Conservation (phyloP, 2,329 filamentous ascomycete genomes). For the Neopestalotiopsis sp. region DNA sequence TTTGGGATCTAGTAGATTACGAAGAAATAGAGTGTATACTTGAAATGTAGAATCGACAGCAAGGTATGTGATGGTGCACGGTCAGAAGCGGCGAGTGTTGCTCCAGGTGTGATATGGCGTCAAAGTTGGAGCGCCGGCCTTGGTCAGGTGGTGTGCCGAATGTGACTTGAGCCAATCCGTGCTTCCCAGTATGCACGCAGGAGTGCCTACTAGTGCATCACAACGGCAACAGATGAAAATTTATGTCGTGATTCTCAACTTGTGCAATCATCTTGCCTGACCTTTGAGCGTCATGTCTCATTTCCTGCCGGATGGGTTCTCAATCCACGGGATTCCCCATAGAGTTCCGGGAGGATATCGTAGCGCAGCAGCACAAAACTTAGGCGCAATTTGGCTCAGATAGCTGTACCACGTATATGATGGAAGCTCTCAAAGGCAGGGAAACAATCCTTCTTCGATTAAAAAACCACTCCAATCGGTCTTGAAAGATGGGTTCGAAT, state of each 20-base stretch:
- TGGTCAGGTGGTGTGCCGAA: not conserved
- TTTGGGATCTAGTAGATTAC: not conserved
- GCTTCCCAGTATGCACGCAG: not conserved
- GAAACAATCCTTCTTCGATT: not conserved
- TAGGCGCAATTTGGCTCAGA: not conserved
- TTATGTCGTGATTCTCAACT: not conserved
- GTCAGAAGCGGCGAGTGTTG: not conserved
- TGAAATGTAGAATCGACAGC: not conserved
- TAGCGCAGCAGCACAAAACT: not conserved
- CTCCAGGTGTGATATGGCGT: not conserved
- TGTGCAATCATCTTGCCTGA: too few species aligned
- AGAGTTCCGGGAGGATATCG: not conserved
- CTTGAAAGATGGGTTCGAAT: not conserved
- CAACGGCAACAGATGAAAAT: not conserved
- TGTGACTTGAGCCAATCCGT: not conserved
- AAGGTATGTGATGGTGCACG: not conserved
- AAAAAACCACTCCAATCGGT: not conserved
- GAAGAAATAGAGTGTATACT: too few species aligned
- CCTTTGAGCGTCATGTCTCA: not conserved
- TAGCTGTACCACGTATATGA: not conserved
- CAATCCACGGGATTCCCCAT: not conserved
- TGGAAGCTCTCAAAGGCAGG: not conserved
- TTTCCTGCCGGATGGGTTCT: not conserved
- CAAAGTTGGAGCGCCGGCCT: not conserved
- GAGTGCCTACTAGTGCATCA: not conserved